These are phyloP conservation scores for Xerocomus brunneocitrinus DNA, from an alignment of 768 basidiomycete species.

Conservation along the genomic window DNA sequence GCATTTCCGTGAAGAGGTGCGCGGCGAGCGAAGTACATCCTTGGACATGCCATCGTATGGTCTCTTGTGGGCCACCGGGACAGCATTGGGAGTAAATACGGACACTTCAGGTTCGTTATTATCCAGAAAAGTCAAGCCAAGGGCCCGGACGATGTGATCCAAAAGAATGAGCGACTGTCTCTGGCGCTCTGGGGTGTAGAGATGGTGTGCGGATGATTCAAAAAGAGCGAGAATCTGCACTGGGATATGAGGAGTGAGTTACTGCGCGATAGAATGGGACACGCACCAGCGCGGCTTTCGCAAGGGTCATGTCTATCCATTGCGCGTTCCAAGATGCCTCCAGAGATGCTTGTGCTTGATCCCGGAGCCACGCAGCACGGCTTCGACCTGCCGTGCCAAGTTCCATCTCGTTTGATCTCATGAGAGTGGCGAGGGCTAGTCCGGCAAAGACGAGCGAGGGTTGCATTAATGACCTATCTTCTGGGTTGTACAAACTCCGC, in stretches of 20 bases:
- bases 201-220: slow-evolving; percentile 70
- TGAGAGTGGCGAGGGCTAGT: slow-evolving; percentile 65
- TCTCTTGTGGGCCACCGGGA: slow-evolving; percentile 44
- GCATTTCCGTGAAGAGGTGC: slow-evolving; percentile 36
- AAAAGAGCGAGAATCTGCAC: slow-evolving; percentile 71
- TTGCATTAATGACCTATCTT: slow-evolving; percentile 55
- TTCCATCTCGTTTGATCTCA: slow-evolving; percentile 69
- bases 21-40: slow-evolving; percentile 25
- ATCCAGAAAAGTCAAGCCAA: slow-evolving; percentile 56
- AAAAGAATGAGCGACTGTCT: slow-evolving; percentile 50
- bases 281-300: slow-evolving; percentile 68
- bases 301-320: slow-evolving; percentile 60
- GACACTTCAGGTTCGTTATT: slow-evolving; percentile 49
- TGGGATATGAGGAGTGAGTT: slow-evolving; percentile 10
- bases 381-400: slow-evolving; percentile 48
- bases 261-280: neutral
- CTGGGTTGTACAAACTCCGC: slow-evolving; percentile 46
- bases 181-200: slow-evolving; percentile 53
- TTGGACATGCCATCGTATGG: slow-evolving; percentile 26
- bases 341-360: slow-evolving; percentile 52
- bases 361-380: slow-evolving; percentile 54
- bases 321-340: slow-evolving; percentile 46
- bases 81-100: slow-evolving; percentile 44
- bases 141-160: slow-evolving; percentile 58
- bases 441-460: slow-evolving; percentile 66